Evolutionary conservation across 768 basidiomycete species (phyloP), one percentile per base, ranked within the genome.

Genomic region (Dendrothele bispora): DNA sequence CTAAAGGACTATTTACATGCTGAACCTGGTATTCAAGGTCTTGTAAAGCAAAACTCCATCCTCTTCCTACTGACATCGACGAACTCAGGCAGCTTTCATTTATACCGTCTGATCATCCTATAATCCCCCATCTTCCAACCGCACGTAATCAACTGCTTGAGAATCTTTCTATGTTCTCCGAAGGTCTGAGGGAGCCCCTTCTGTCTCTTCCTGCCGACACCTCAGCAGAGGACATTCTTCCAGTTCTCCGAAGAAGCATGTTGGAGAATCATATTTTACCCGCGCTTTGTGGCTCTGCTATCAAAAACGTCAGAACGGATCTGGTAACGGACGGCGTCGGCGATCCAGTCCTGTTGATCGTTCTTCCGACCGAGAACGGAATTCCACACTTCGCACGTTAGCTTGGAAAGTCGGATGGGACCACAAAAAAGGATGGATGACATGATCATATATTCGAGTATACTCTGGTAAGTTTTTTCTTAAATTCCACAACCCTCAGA

Each of bases 331-430:
- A 93, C 64, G 92, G 89, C 51, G 80, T 82, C 26, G 90, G 91
- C 24, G 85, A 86, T 58, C 91, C 1, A 86, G 84, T 46, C 49
- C 91, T 91, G 42, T 83, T 15, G 91, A 94, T 54, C 73, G 88
- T 8, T 61, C 65, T 24, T 72, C 77, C 43, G 71, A 75, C 12
- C 78, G 79, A 53, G 60, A 59, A 15, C 55, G 64, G 20, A 78
- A 78, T 45, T 60, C 75, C 0, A 80, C 83, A 1, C 58, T 88
- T 20, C 81, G 78, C 28, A 63, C 84, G 53, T 71, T 94, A 22
- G 91, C 88, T 2, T 94, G 92, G 91, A 94, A 94, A 61, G 91
- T 94, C 18, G 75, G 72, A 25, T 92, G 90, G 91, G 90, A 94
- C 58, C 83, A 82, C 49, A 79, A 77, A 55, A 66, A 69, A 47